Base-by-base conservation (phyloP, 352 stramenopile genomes). In the Peronospora destructor region DNA sequence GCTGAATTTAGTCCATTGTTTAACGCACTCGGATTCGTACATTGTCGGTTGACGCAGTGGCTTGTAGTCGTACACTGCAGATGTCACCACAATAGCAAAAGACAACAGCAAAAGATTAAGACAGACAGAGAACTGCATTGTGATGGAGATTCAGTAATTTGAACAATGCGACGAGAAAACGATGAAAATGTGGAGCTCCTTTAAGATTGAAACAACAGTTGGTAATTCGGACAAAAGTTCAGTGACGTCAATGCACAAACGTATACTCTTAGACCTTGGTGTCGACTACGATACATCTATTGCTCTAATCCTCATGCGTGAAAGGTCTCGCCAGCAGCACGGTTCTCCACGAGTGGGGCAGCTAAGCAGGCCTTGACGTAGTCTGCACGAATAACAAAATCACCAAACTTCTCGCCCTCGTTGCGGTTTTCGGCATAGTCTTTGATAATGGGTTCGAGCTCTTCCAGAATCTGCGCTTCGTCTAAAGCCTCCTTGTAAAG, bases 401-500 rank as follows among this genome's bases (percentile, higher is more conserved):
- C 23, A 6, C 82, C 82, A 38, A 92, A 92, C 64, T 84, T 84
- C 52, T 92, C 82, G 45, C 55, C 66, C 9, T 82, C 51, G 4
- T 66, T 36, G 44, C 77, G 73, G 64, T 87, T 70, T 59, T 78
- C 51, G 3, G 76, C 75, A 53, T 87, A 93, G 61, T 89, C 64
- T 59, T 80, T 72, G 58, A 93, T 84, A 35, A 93, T 87, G 29
- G 79, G 77, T 29, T 57, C 61, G 25, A 91, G 63, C 45, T 87
- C 78, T 12, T 60, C 17, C 43, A 91, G 62, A 60, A 93, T 93
- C 59, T 80, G 68, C 47, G 74, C 75, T 53, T 91, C 82, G 61
- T 89, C 73, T 35, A 89, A 53, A 14, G 71, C 76, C 40, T 89
- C 80, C 55, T 86, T 85, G 72, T 88, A 87, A 30, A 91, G 56